A percentile compares a stretch with the other conserved stretches of the same genome.
These are phyloP conservation scores for Fomitiporia mediterranea DNA, from an alignment of 1,284 basidiomycete species.

Conservation along the genomic window DNA sequence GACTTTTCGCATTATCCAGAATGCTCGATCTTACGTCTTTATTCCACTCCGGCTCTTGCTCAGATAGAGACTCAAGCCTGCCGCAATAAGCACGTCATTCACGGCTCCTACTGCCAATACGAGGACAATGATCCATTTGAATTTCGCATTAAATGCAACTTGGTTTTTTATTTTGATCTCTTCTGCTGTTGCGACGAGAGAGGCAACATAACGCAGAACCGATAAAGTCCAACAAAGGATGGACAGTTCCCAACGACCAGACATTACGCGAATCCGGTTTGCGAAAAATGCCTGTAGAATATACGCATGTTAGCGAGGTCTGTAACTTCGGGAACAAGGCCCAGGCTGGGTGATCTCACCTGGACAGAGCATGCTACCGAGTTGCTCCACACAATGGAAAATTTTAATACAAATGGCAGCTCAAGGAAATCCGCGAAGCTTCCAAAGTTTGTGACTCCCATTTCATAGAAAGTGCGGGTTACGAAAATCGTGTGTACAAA, in stretches of 20 bases:
- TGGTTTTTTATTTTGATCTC: not conserved
- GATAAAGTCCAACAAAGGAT: not conserved
- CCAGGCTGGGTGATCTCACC: not conserved
- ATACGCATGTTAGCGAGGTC: not conserved
- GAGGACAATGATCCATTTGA: not conserved
- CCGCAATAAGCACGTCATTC: slow-evolving; percentile 8
- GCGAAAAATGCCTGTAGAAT: slow-evolving; percentile 1
- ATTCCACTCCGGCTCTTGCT: slow-evolving; percentile 2
- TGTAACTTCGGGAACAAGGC: not conserved
- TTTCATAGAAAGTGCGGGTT: slow-evolving; percentile 1
- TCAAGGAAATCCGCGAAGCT: not conserved
- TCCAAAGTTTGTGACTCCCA: not conserved
- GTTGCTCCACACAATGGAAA: not conserved
- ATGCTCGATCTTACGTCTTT: not conserved
- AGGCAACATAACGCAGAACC: not conserved
- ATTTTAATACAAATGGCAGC: not conserved
- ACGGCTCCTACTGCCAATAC: not conserved
- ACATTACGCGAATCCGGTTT: slow-evolving; percentile 3
- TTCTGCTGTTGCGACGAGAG: not conserved
- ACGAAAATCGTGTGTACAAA: slow-evolving; percentile 3
- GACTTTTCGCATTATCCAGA: not conserved
- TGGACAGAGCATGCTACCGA: not conserved
- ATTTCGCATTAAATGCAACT: not conserved
- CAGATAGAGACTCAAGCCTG: not conserved
- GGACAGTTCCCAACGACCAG: slow-evolving; percentile 4